phyloP scores from a whole-genome alignment of 305 asterid genomes.

The Fraxinus xanthoxyloides region DNA sequence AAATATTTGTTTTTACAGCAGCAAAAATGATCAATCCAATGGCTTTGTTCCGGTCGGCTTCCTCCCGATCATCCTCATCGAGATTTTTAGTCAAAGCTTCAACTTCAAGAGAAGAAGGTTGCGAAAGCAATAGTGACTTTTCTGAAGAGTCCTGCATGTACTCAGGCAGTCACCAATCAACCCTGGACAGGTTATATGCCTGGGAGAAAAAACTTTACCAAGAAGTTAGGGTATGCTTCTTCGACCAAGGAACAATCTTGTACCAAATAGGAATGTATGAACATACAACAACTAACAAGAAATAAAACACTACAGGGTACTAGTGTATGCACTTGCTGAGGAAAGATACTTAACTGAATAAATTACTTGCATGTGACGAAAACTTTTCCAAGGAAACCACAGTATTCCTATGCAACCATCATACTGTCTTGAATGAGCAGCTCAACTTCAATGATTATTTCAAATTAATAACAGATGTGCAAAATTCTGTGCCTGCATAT shows the following conservation, averaged over 20 bases:
- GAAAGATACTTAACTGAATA: not conserved
- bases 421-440: not conserved
- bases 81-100: constrained; percentile 14
- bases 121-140: constrained; percentile 63
- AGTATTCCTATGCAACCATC: not conserved
- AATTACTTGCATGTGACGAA: not conserved
- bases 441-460: not conserved
- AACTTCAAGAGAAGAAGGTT: constrained; percentile 24
- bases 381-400: not conserved
- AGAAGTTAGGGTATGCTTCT: constrained; percentile 83
- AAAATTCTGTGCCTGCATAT: not conserved
- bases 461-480: not conserved
- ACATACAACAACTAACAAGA: not conserved
- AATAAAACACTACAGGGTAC: not conserved
- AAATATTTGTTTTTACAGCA: constrained; percentile 43
- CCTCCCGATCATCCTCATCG: constrained; percentile 15
- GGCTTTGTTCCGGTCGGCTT: constrained; percentile 1
- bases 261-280: not conserved
- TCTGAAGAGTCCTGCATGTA: constrained; percentile 56
- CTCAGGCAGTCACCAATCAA: constrained; percentile 84
- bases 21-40: constrained; percentile 83
- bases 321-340: not conserved
- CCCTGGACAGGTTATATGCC: constrained; percentile 76
- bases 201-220: constrained; percentile 97
- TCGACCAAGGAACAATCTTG: not conserved